Evolutionary conservation across 2,329 filamentous ascomycete genomes (phyloP), one percentile per base, ranked within the genome.

Genomic region (Aspergillus ustus): DNA sequence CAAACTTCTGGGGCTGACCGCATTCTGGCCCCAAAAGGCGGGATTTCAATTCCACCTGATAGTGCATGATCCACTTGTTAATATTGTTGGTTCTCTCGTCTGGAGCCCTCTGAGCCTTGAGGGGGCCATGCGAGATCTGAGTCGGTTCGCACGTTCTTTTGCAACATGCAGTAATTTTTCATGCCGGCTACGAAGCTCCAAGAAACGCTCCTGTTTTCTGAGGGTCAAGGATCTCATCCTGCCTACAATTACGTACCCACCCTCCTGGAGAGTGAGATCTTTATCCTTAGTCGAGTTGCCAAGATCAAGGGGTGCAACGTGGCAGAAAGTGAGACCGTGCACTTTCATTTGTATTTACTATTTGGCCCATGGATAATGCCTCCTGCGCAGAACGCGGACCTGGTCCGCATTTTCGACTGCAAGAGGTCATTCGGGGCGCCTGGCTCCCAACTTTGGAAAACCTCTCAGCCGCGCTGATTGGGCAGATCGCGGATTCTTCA

Each of bases 281-380:
- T 69, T 69, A 69, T 69, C 67, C 60, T 69, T 68, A 68, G 66
- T 60, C 40, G 61, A 64, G 55, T 56, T 69, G 67, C 67, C 66
- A 69, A 69, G 67, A 67, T 68, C 62, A 63, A 69, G 63, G 67
- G 67, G 61, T 60, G 59, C 62, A 69, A 69, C 67, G 67, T 69
- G 67, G 67, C 51, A 46, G 64, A 61, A 63, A 60, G 63, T 62
- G 54, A 67, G 64, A 60, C 66, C 64, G 64, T 67, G 67, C 66
- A 58, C 48, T 50, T 52, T 40, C 52, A 48, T 40, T 37, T 53
- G 49, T 43, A 37, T 46, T 40, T 37, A 51, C 44, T 43, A 37
- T 46, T 15, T 45, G 29, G 45, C 37, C 7, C 34, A 57, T 60
- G 46, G 40, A 54, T 20, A 29, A 31, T 40, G 34, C 43, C 31